Base-by-base conservation (phyloP, 1,284 basidiomycete species). In the Ustilago sp. region DNA sequence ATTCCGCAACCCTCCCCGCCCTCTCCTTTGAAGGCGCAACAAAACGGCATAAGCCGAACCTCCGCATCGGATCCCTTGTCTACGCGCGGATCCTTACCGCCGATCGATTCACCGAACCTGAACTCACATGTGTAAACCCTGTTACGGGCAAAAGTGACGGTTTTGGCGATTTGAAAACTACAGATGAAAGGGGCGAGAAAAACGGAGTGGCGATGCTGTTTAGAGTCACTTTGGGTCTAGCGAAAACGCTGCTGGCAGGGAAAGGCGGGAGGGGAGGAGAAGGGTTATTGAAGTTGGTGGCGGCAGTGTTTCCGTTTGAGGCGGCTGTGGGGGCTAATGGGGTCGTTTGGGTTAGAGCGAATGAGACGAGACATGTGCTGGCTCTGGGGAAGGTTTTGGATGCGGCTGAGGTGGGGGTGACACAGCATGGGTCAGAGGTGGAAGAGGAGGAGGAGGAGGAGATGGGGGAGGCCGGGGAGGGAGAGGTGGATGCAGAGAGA, bases 11-110 rank as follows among this genome's bases (percentile, higher is more conserved):
- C 9, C 66, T 86, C 3, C 82, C 84, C 6, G 81, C 73, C 9
- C 80, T 86, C 31, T 68, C 80, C 15, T 86, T 86, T 38, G 83
- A 85, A 59, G 84, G 84, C 23, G 84, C 84, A 8, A 84, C 83
- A 3, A 85, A 85, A 58, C 76, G 84, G 13, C 78, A 83, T 63
- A 79, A 78, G 41, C 84, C 84, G 28, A 84, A 85, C 56, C 71
- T 86, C 9, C 62, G 69, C n/a, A 72, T 84, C 28, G 84, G 84
- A 5, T 54, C 77, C 4, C 56, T 85, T 4, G 78, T 86, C 34
- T 86, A 86, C 38, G 84, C 83, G 2, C 63, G 76, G 8, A 60
- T 85, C 13, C 66, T 77, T 23, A 61, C 66, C 2, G 82, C 80
- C 0, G 78, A 82, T 41, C 50, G 73, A 7, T 80, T 82, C 63